phyloP scores from a whole-genome alignment of 805 yeast genomes.

The Candida sakaeoensis region DNA sequence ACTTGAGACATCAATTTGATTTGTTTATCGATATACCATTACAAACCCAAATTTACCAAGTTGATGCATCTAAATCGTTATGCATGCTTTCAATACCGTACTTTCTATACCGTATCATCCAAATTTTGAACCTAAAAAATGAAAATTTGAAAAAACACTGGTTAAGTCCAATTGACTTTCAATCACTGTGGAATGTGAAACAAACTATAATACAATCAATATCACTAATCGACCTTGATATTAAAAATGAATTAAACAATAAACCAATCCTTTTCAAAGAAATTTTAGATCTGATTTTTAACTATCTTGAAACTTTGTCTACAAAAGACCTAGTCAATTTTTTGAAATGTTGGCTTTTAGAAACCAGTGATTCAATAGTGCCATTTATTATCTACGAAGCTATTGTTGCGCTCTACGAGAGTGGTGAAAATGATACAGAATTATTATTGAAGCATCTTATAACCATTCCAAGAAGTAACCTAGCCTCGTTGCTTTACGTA shows the following conservation, averaged over 20 bases:
- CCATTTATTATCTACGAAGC: conserved; percentile 40
- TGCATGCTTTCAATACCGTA: conserved; percentile 31
- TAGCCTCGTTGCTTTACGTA: conserved; percentile 31
- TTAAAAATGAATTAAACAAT: conserved; percentile 12
- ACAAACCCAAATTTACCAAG: conserved; percentile 22
- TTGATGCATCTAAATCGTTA: conserved; percentile 14
- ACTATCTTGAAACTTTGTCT: conserved; percentile 9
- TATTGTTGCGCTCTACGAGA: conserved; percentile 17
- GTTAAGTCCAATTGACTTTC: conserved; percentile 21
- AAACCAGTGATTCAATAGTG: conserved; percentile 37
- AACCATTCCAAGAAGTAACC: conserved; percentile 37
- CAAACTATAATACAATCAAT: conserved; percentile 12
- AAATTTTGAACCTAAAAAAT: conserved; percentile 15
- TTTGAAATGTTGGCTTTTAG: conserved; percentile 38
- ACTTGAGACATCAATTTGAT: conserved; percentile 34
- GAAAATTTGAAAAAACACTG: conserved; percentile 16
- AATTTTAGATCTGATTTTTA: conserved; percentile 18
- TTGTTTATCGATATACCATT: conserved; percentile 39
- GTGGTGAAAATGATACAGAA: conserved; percentile 3
- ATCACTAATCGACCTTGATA: not conserved
- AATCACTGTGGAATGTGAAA: conserved; percentile 28
- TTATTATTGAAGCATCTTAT: conserved; percentile 22
- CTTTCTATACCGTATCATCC: conserved; percentile 22
- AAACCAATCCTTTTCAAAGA: conserved; percentile 21
- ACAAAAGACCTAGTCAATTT: conserved; percentile 23